These are phyloP conservation scores for Senna tora DNA, from an alignment of 306 rosid species.

Conservation along the genomic window DNA sequence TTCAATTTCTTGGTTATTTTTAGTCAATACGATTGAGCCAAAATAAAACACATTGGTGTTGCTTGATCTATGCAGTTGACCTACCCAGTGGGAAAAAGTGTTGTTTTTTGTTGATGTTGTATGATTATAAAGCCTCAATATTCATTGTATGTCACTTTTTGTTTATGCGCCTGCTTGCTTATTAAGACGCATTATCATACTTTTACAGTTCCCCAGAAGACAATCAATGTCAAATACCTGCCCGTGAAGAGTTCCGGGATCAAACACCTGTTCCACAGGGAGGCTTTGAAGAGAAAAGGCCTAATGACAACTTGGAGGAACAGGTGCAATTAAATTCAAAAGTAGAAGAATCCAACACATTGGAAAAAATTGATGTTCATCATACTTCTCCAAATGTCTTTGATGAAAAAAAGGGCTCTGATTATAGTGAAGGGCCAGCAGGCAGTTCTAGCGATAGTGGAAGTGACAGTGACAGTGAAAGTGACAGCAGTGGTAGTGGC, in stretches of 20 bases:
- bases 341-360: slow-evolving; percentile 54
- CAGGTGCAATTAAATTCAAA: slow-evolving; percentile 46
- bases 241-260: slow-evolving; percentile 59
- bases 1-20: neutral
- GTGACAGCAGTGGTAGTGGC: slow-evolving; percentile 86
- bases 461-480: slow-evolving; percentile 88
- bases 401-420: slow-evolving; percentile 71
- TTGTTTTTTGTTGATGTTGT: too few species aligned
- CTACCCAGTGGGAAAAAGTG: too few species aligned
- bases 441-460: slow-evolving; percentile 87
- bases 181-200: slow-evolving; percentile 22
- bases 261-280: slow-evolving; percentile 56
- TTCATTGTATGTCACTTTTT: neutral
- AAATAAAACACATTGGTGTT: too few species aligned
- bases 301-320: slow-evolving; percentile 56
- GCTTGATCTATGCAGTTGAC: too few species aligned
- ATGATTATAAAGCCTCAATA: neutral
- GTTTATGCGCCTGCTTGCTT: slow-evolving; percentile 33
- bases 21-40: neutral
- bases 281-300: slow-evolving; percentile 57
- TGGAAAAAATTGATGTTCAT: slow-evolving; percentile 53
- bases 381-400: slow-evolving; percentile 64
- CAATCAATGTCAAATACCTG: slow-evolving; percentile 55
- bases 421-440: slow-evolving; percentile 64
- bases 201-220: slow-evolving; percentile 80